Base-by-base conservation (phyloP, 1,139 yeast genomes). In the Candida dubliniensis region DNA sequence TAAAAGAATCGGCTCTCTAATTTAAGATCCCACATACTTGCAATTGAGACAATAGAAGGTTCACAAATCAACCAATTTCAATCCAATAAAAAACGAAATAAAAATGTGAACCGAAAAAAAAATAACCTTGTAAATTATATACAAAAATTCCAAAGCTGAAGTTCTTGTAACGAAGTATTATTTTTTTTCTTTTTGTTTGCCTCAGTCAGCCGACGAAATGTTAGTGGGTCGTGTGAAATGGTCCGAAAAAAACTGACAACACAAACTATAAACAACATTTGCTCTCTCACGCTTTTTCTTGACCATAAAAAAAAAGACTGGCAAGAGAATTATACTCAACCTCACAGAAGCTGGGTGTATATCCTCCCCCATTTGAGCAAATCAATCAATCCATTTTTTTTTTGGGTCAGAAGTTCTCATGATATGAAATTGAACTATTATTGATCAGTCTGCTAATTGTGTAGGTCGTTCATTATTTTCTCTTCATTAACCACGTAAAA, bases 181-280 rank as follows among this genome's bases (percentile, higher is more conserved):
- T 26, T 34, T 35, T 34, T 27, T 34, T 9, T 25, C 30, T 14
- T 31, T 36, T 33, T 38, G 9, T 33, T 29, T 39, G 27, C 31
- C 29, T 42, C 34, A 31, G 35, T 36, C 38, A 36, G 41, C 39
- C 34, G 43, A 39, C 45, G 43, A 42, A 41, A 45, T 36, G 23
- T 35, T 23, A 25, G 10, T n/a, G 24, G 18, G 47, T 41, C 43
- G 46, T 43, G 44, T n/a, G 12, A n/a, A 15, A 23, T 27, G 38
- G 24, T n/a, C 23, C 32, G 33, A 31, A 39, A 41, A 40, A 42
- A 32, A 24, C 43, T 45, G 48, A 38, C 48, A 45, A 45, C 48
- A 42, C 46, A 42, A 45, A 45, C 41, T 36, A 40, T 40, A 45
- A 45, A 45, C 46, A 43, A 39, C 36, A 35, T 32, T 36, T 33